Percentiles rank a stretch among this genome's conserved stretches.
These are phyloP conservation scores for Emmonsia crescens DNA, from an alignment of 2,329 filamentous ascomycete genomes.

Conservation along the genomic window DNA sequence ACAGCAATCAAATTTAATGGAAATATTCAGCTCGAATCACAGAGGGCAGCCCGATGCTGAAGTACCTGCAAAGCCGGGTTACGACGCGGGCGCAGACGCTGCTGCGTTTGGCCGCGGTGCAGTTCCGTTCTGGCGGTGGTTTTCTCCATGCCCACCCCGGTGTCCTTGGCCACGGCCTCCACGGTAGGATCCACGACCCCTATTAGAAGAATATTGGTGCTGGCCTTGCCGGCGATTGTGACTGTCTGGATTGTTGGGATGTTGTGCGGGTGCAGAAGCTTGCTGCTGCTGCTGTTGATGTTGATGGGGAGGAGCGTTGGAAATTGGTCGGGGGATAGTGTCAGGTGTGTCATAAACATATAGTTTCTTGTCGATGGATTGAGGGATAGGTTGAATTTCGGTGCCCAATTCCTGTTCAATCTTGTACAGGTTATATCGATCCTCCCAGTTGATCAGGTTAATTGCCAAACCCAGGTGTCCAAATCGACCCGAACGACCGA, in stretches of 20 bases:
- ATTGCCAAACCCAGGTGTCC: slow-evolving; percentile 95
- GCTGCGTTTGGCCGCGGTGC: slow-evolving; percentile 15
- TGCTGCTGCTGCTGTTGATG: slow-evolving; percentile 12
- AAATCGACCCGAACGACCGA: slow-evolving; percentile 93
- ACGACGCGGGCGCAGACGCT: slow-evolving; percentile 9
- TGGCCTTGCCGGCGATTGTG: slow-evolving; percentile 26
- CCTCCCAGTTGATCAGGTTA: slow-evolving; percentile 99
- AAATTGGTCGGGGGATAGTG: slow-evolving; percentile 75
- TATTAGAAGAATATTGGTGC: slow-evolving; percentile 28
- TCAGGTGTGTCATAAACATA: slow-evolving; percentile 98
- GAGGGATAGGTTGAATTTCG: slow-evolving; percentile 93
- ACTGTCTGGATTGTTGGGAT: slow-evolving; percentile 11
- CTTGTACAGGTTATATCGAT: slow-evolving; percentile 96
- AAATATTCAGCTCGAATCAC: not conserved
- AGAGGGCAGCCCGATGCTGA: not conserved
- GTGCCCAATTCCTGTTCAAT: slow-evolving; percentile 96
- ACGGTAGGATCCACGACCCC: slow-evolving; percentile 33
- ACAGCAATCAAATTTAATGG: not conserved
- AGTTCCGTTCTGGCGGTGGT: slow-evolving; percentile 19
- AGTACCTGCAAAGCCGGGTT: not conserved
- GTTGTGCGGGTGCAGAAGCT: not conserved
- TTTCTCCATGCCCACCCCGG: slow-evolving; percentile 28
- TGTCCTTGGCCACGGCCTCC: slow-evolving; percentile 35
- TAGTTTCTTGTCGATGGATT: slow-evolving; percentile 89
- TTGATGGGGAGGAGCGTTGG: slow-evolving; percentile 38